Percentiles rank a stretch among this genome's conserved stretches.
phyloP scores from a whole-genome alignment of 2,329 filamentous ascomycete species.

The Sordariomycetes sp. region DNA sequence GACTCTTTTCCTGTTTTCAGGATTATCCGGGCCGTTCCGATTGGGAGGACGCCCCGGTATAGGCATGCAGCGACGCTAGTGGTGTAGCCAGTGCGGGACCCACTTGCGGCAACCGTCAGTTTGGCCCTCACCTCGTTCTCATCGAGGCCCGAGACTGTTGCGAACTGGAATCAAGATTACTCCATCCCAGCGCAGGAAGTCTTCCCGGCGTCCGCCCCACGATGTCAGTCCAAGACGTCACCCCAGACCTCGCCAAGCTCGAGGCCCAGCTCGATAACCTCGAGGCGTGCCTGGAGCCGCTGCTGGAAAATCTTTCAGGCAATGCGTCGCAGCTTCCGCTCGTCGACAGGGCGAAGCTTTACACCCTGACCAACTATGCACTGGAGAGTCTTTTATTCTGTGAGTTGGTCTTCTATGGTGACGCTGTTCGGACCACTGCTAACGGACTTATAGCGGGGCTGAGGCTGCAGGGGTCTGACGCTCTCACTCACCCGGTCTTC shows the following conservation, averaged over 20 bases:
- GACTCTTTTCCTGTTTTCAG: not conserved
- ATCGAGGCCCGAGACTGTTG: not conserved
- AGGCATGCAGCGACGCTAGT: not conserved
- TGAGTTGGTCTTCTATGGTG: conserved; percentile 22
- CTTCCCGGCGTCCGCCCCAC: conserved; percentile 1
- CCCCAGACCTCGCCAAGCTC: conserved; percentile 58
- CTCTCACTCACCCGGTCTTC: conserved; percentile 76
- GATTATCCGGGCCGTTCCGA: not conserved
- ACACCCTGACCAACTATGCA: conserved; percentile 76
- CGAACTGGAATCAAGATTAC: not conserved
- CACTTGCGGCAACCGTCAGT: not conserved
- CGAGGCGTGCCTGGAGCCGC: conserved; percentile 59
- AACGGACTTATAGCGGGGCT: conserved; percentile 42
- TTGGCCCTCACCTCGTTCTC: not conserved
- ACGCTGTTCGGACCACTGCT: not conserved
- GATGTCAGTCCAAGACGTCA: conserved; percentile 40
- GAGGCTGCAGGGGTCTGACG: conserved; percentile 64
- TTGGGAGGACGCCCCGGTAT: not conserved
- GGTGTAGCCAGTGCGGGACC: not conserved
- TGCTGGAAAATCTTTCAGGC: conserved; percentile 54
- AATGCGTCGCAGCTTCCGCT: conserved; percentile 69
- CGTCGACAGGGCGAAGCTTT: conserved; percentile 90
- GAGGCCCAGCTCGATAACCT: conserved; percentile 70
- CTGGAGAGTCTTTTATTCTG: conserved; percentile 86
- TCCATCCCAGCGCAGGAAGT: not conserved